Conservation (phyloP, 1,139 yeast species). For the Kluyveromyces sp. region DNA sequence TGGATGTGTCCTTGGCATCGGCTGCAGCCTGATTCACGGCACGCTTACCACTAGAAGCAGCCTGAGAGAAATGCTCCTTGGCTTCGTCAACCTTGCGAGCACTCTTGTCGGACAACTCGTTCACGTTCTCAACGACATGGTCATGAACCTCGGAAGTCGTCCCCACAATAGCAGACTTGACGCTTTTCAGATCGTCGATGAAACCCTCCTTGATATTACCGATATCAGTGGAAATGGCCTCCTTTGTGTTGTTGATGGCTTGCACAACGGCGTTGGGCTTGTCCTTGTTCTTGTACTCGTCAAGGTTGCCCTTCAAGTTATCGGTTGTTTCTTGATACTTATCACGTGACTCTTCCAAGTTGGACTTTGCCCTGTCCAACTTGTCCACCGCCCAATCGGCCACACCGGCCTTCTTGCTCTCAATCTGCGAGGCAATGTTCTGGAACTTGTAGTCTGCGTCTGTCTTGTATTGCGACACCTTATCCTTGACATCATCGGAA, state of each 20-base stretch:
- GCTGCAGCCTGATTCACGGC: conserved; percentile 9
- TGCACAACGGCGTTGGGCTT: conserved; percentile 10
- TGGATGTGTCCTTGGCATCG: conserved; percentile 14
- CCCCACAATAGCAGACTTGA: conserved; percentile 17
- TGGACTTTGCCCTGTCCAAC: conserved; percentile 10
- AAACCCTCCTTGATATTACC: conserved; percentile 17
- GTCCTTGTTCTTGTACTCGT: conserved; percentile 8
- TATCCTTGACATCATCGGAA: conserved; percentile 7
- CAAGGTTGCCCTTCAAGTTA: conserved; percentile 6
- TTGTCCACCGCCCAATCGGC: conserved; percentile 15
- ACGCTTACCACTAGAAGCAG: conserved; percentile 5
- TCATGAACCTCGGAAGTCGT: conserved; percentile 11
- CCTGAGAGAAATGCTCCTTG: conserved; percentile 2
- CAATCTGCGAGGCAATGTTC: conserved; percentile 7
- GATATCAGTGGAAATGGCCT: conserved; percentile 13
- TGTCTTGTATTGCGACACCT: conserved; percentile 8
- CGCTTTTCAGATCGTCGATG: conserved; percentile 14
- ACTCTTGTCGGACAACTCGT: conserved; percentile 8
- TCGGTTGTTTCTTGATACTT: conserved; percentile 8
- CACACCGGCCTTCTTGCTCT: conserved; percentile 10
- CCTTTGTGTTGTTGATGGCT: conserved; percentile 9
- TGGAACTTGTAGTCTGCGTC: conserved; percentile 8
- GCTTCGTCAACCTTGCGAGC: conserved; percentile 6
- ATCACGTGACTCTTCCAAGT: conserved; percentile 11
- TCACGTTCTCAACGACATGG: conserved; percentile 6